Evolutionary conservation across 2,329 filamentous ascomycete species (phyloP).

Genomic region (Neopestalotiopsis sp.): DNA sequence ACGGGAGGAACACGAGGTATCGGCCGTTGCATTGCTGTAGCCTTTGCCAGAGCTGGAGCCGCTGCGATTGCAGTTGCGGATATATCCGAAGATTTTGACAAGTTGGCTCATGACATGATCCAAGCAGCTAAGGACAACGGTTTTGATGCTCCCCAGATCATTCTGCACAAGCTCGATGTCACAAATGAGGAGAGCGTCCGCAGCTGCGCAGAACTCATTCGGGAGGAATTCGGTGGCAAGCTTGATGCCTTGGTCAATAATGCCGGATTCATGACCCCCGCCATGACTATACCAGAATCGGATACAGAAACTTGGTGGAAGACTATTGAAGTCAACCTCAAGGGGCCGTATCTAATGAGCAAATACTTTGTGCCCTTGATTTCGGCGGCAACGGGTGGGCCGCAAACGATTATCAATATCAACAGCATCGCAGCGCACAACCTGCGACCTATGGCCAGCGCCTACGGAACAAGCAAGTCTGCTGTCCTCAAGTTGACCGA

Average conservation of each 20-base stretch:
- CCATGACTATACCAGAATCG: conserved; percentile 30
- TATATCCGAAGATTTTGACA: conserved; percentile 23
- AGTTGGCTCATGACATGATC: conserved; percentile 26
- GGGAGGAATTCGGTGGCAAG: conserved; percentile 34
- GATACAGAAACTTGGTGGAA: conserved; percentile 47
- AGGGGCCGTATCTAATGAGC: conserved; percentile 51
- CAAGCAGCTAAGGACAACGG: conserved; percentile 26
- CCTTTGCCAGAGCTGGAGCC: conserved; percentile 29
- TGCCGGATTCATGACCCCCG: conserved; percentile 47
- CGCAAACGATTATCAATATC: conserved; percentile 53
- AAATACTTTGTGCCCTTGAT: conserved; percentile 56
- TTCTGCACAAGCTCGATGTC: conserved; percentile 40
- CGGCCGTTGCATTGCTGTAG: conserved; percentile 25
- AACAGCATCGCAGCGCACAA: conserved; percentile 47
- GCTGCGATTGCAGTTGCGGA: conserved; percentile 29
- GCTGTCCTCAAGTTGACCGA: conserved; percentile 52
- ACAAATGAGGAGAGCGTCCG: conserved; percentile 38
- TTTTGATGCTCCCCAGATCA: conserved; percentile 22
- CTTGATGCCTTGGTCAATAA: conserved; percentile 51
- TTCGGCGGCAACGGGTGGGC: conserved; percentile 38
- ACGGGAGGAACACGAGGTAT: conserved; percentile 30
- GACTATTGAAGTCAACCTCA: conserved; percentile 56
- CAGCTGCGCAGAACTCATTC: conserved; percentile 32
- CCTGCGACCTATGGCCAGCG: conserved; percentile 35
- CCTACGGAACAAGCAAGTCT: conserved; percentile 51